Conservation (phyloP, 805 yeast genomes). For the Priceomyces fermenticarens region DNA sequence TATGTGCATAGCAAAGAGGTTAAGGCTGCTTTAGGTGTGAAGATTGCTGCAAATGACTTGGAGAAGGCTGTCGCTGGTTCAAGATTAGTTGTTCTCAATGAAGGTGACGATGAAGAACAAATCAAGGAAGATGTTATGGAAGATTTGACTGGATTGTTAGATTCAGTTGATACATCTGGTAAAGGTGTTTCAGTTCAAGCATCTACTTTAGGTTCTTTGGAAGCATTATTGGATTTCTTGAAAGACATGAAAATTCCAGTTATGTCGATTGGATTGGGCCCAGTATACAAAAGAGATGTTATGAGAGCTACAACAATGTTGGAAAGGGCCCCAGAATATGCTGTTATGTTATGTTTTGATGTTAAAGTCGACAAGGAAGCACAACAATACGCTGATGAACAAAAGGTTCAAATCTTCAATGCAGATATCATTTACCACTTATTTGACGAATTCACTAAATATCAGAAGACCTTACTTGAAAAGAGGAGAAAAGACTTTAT, state of each 20-base stretch:
- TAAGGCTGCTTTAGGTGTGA: slow-evolving; percentile 98
- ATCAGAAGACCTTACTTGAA: slow-evolving; percentile 85
- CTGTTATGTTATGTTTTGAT: slow-evolving; percentile 98
- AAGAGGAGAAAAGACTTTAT: slow-evolving; percentile 84
- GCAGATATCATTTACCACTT: slow-evolving; percentile 96
- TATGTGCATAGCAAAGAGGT: slow-evolving; percentile 96
- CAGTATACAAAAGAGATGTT: slow-evolving; percentile 96
- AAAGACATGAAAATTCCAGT: slow-evolving; percentile 99
- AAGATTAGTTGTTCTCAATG: slow-evolving; percentile 89
- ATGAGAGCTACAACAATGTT: slow-evolving; percentile 97
- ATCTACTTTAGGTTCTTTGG: slow-evolving; percentile 95
- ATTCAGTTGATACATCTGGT: slow-evolving; percentile 92
- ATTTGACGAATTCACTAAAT: slow-evolving; percentile 91
- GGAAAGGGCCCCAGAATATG: slow-evolving; percentile 91
- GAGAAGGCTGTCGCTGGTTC: slow-evolving; percentile 99
- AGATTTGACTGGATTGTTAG: slow-evolving; percentile 90
- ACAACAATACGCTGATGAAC: slow-evolving; percentile 94
- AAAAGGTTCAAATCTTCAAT: slow-evolving; percentile 85
- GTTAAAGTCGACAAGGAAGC: slow-evolving; percentile 97
- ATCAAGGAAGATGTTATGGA: slow-evolving; percentile 98
- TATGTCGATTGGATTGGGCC: slow-evolving; percentile 97
- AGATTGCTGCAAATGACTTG: slow-evolving; percentile 95
- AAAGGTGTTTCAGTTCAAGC: slow-evolving; percentile 99
- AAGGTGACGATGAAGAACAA: slow-evolving; percentile 97
- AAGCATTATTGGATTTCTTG: slow-evolving; percentile 93